phyloP scores from a whole-genome alignment of 2,329 filamentous ascomycete genomes.

The Fusarium odoratissimum region DNA sequence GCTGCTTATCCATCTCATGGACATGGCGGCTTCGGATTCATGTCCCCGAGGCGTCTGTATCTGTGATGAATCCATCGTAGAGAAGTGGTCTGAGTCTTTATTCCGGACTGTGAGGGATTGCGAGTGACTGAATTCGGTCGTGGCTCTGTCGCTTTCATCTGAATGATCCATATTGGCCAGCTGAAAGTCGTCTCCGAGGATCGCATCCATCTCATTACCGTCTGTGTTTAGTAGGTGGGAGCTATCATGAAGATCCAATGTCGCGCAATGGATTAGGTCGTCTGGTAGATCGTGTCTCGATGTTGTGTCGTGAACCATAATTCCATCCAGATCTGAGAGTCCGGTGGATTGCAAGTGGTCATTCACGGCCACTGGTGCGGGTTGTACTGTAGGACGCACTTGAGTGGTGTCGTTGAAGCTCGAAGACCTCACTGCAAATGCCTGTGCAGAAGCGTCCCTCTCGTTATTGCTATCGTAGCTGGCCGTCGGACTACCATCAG shows the following conservation, averaged over 20 bases:
- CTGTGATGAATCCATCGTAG: background rate
- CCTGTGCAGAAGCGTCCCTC: background rate
- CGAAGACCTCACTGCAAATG: background rate
- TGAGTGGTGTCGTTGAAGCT: background rate
- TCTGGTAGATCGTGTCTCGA: background rate
- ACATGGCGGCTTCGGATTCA: background rate
- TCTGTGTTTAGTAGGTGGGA: background rate
- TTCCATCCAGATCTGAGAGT: background rate
- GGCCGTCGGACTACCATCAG: background rate
- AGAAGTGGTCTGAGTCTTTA: background rate
- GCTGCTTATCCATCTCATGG: background rate
- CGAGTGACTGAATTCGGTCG: background rate
- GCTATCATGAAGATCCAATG: background rate
- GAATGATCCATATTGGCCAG: background rate
- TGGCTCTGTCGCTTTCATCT: background rate
- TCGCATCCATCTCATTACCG: background rate
- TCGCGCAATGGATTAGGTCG: background rate
- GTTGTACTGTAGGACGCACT: background rate
- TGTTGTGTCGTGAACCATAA: background rate
- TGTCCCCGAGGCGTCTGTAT: background rate
- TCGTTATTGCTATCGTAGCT: background rate
- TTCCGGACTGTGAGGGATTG: background rate
- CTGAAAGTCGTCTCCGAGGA: background rate
- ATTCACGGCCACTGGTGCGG: accelerated
- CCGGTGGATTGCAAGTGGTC: background rate